Base-by-base conservation (phyloP, 768 basidiomycete genomes). In the Pulveroboletus sp. region DNA sequence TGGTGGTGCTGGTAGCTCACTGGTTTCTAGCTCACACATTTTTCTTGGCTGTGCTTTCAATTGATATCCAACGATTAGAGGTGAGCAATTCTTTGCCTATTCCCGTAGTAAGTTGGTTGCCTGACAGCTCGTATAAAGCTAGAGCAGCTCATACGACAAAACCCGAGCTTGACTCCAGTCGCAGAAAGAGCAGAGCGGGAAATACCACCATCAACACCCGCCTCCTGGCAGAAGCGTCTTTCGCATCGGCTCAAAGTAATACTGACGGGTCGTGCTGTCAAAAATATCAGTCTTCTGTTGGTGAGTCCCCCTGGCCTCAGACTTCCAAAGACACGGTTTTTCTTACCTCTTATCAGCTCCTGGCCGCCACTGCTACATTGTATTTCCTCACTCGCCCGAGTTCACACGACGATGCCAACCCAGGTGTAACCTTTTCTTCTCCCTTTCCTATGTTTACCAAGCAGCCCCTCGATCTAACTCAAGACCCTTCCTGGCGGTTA, bases 1-100 rank as follows among this genome's bases (percentile, higher is more conserved):
- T 93, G 37, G 92, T 97, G 20, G 92, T 97, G 11, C 77, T 97
- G 19, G 87, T 97, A 26, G 93, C 93, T 14, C 94, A 98, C 65
- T 98, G 93, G 93, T 95, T 94, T 72, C 77, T 98, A 52, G 86
- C 95, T 14, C 91, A 96, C 62, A 96, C 93, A 0, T 95, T 97
- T 71, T 97, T 95, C 70, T 76, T 94, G 55, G 89, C 94, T 7
- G 93, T 96, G 23, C 72, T 99, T 20, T 93, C 92, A 0, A 96
- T 99, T 57, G 95, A 99, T 72, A 83, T 97, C 39, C 93, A 96
- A 57, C 82, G 95, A 39, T 70, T 99, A 22, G 95, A 95, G 72
- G 85, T 82, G 59, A 42, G 76, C 23, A 26, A 8, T 38, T 6
- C n/a, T n/a, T n/a, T 6, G 7, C 24, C 20, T 30, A 50, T 31